Evolutionary conservation across 2,329 filamentous ascomycete species (phyloP), one percentile per base, ranked within the genome.

Genomic region (Aureobasidium zeae): DNA sequence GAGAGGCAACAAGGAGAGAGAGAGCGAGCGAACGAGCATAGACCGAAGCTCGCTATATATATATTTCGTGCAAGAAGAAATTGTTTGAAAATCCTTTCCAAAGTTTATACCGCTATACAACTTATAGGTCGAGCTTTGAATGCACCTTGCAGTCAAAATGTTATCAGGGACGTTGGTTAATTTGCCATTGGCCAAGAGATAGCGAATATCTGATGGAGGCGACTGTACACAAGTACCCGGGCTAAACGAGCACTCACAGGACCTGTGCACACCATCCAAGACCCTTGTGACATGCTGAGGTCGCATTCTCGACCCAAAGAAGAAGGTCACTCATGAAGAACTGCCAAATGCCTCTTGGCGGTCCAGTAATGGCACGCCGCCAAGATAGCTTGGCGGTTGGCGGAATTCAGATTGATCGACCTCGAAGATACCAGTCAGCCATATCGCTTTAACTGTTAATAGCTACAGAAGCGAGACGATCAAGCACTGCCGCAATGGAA

Each of bases 171-270:
- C 39, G 30, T 31, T 34, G 25, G 30, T 26, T 12, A 16, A 43
- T 34, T 6, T 34, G 22, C 16, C 29, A 43, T 8, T 13, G 16
- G 39, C 39, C 39, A 43, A 43, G 39, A 34, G 39, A 43, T 43
- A 43, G 39, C 30, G 39, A 34, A 26, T 26, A 28, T 43, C 28
- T 30, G 21, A 34, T 34, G 39, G 39, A 28, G 29, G 21, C 39
- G 37, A 17, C 16, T 43, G 29, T 43, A 34, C 29, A 26, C 30
- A 34, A 26, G 39, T 43, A 43, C 11, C 17, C 15, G 5, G 13
- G 13, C 15, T 20, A n/a, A n/a, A n/a, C 22, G 30, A 34, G 29
- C 21, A 16, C 22, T n/a, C 30, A 17, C 5, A 43, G 21, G 22
- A 41, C 13, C 9, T 11, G 17, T 11, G n/a, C 12, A 28, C 22